These are phyloP conservation scores for Pseudogymnoascus sp. DNA, from an alignment of 2,329 filamentous ascomycete genomes.

Conservation along the genomic window DNA sequence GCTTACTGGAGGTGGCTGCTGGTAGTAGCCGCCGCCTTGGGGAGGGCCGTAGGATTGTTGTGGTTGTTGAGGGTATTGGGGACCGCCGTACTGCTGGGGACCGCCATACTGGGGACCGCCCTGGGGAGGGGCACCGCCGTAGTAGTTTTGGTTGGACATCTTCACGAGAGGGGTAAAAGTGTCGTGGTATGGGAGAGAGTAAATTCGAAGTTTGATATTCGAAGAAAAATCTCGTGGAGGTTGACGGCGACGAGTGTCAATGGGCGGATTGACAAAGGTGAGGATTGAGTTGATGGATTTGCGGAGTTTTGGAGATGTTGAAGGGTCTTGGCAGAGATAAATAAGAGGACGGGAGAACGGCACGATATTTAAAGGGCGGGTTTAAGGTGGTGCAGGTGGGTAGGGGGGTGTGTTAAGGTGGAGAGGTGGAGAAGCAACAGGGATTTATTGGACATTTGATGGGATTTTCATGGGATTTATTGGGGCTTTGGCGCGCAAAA, in stretches of 20 bases:
- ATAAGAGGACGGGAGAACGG: background rate
- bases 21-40: slow-evolving; percentile 15
- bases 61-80: slow-evolving; percentile 17
- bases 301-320: background rate
- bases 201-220: background rate
- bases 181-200: background rate
- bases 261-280: background rate
- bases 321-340: background rate
- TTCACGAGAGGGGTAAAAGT: background rate
- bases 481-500: background rate
- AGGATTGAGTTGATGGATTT: background rate
- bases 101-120: slow-evolving; percentile 25
- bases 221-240: background rate
- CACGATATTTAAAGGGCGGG: slow-evolving; percentile 4
- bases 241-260: background rate
- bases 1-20: slow-evolving; percentile 15
- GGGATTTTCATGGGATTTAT: background rate
- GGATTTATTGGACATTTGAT: background rate
- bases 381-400: background rate
- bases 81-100: slow-evolving; percentile 20
- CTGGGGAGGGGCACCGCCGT: slow-evolving; percentile 31
- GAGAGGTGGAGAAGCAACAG: background rate
- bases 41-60: slow-evolving; percentile 14
- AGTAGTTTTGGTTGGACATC: slow-evolving; percentile 28
- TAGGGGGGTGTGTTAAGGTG: background rate